Conservation (phyloP, 352 stramenopile genomes). For the Saprolegnia parasitica region DNA sequence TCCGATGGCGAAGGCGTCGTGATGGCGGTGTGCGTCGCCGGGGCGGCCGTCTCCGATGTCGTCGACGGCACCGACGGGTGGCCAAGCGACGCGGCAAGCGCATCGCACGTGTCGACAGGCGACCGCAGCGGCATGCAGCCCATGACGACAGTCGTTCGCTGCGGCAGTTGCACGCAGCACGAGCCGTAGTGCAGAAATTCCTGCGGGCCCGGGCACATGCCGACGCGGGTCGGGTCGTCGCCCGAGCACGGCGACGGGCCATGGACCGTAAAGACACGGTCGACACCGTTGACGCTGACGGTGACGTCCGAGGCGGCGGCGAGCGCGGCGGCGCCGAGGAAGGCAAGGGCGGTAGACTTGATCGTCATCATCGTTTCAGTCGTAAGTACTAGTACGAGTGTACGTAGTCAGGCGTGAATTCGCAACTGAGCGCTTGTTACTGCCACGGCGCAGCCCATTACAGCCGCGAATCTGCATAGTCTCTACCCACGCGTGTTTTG, state of each 20-base stretch:
- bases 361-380: neutral
- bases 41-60: neutral
- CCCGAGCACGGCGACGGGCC: neutral
- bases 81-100: slow-evolving; percentile 14
- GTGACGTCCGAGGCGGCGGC: slow-evolving; percentile 10
- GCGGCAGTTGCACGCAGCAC: slow-evolving; percentile 25
- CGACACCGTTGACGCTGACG: slow-evolving; percentile 6
- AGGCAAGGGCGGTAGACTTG: neutral
- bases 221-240: neutral
- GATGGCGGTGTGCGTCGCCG: neutral
- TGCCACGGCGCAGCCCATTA: neutral
- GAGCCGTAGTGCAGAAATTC: slow-evolving; percentile 9
- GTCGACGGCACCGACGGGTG: neutral
- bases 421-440: neutral
- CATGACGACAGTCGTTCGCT: slow-evolving; percentile 18
- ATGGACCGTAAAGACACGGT: slow-evolving; percentile 1
- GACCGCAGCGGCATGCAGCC: slow-evolving; percentile 17
- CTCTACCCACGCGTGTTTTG: neutral
- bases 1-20: neutral
- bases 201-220: slow-evolving; percentile 10
- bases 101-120: slow-evolving; percentile 8
- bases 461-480: slow-evolving; percentile 10
- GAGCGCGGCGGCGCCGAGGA: neutral
- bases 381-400: slow-evolving; percentile 1
- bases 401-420: slow-evolving; percentile 18